Evolutionary conservation across 208 protist species (phyloP), one percentile per base, ranked within the genome.

Genomic region (Angomonas deanei): DNA sequence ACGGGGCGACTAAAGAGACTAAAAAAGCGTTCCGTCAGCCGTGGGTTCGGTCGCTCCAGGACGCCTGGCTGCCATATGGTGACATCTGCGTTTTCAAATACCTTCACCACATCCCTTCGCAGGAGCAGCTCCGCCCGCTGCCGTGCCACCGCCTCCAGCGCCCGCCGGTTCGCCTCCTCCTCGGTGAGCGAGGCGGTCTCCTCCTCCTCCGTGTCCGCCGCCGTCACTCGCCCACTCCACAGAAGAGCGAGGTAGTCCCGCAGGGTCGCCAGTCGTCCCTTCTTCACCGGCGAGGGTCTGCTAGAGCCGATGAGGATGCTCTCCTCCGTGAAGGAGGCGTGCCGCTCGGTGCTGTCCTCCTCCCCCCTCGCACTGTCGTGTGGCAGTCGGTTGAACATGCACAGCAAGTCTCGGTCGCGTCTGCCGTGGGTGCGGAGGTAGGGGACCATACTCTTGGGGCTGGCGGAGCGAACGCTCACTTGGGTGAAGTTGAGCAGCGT

Each of bases 51-150:
- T 1, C 74, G 67, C 15, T 30, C 48, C 42, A 88, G 67, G 5
- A 78, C 72, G 21, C 78, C 82, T 3, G 78, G 74, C 5, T 75
- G 71, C 78, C 82, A 88, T 36, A 88, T 78, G 38, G 82, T 83
- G 39, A 88, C 13, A 66, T 82, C 72, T 8, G 78, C 55, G 23
- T 72, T 66, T 52, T 84, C 78, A 65, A 74, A 80, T 17, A 82
- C 59, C 70, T 70, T 82, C 33, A 88, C 78, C 1, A 77, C 61
- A 54, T 80, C 74, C n/a, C 82, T 73, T 3, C 75, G 78, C 11
- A 84, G 69, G 26, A 88, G 62, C 64, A 88, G 60, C 47, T 82
- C 72, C 47, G 72, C 67, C 1, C 72, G 82, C 28, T 70, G 47
- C 11, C 69, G 68, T 34, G 78, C 70, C 3, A 81, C 53, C 13